Evolutionary conservation across 495 filamentous ascomycete species (phyloP).

Genomic region (Xylaria nigripes): DNA sequence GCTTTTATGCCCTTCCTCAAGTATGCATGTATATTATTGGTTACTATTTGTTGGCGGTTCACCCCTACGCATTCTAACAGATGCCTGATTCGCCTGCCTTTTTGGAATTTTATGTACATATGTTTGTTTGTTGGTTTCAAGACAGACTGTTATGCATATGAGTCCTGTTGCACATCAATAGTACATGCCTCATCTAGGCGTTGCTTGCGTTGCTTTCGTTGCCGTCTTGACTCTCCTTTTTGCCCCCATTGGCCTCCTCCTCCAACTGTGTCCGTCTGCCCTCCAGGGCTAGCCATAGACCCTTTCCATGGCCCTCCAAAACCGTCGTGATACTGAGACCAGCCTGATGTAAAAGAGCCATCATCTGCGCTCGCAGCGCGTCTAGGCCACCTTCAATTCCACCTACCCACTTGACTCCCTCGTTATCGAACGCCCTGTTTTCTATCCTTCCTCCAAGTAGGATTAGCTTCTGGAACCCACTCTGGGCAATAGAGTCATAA

Average conservation of each 20-base stretch:
- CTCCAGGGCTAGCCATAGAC: constrained; percentile 77
- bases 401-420: constrained; percentile 74
- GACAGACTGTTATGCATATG: constrained; percentile 10
- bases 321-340: constrained; percentile 62
- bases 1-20: no score
- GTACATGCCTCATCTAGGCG: constrained; percentile 11
- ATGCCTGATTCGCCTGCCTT: background rate
- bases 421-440: constrained; percentile 72
- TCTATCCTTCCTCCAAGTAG: constrained; percentile 76
- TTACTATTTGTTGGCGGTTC: no score
- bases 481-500: constrained; percentile 66
- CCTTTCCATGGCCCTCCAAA: constrained; percentile 69
- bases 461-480: constrained; percentile 75
- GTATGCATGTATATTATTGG: no score
- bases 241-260: constrained; percentile 52
- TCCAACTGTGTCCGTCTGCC: constrained; percentile 67
- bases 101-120: constrained; percentile 3
- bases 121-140: constrained; percentile 5
- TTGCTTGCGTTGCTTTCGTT: constrained; percentile 28
- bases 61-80: background rate
- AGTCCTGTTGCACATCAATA: constrained; percentile 1
- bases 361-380: constrained; percentile 71
- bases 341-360: constrained; percentile 65
- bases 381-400: constrained; percentile 77
- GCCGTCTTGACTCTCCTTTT: constrained; percentile 23